Evolutionary conservation across 2,329 filamentous ascomycete genomes (phyloP), one percentile per base, ranked within the genome.

Genomic region (Trichoderma cornu-damae): DNA sequence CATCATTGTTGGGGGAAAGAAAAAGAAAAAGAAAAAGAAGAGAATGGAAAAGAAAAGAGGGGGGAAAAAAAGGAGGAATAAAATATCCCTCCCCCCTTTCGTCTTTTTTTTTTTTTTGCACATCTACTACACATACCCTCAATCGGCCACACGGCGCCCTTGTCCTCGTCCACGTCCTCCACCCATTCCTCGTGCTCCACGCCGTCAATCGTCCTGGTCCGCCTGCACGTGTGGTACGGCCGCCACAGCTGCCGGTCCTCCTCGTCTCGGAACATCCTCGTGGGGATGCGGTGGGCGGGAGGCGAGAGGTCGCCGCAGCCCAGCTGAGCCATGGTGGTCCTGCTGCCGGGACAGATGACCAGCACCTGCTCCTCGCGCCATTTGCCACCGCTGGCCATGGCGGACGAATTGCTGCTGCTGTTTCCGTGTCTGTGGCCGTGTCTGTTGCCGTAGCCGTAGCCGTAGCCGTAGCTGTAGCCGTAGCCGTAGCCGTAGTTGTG

Each of bases 241-340:
- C 78, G 72, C 76, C 79, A 85, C 34, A 92, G 91, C 67, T 78
- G 71, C 76, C 79, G 84, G 30, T 93, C 88, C 68, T 84, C 91
- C 68, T 88, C 85, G 59, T 95, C 91, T 64, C 86, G 84, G 53
- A 97, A 99, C 91, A 99, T 96, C 76, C 94, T 88, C 73, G 93
- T 96, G 30, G 89, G 85, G 64, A 97, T 83, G 64, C 91, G 89
- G 71, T 89, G 83, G 61, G 86, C 82, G n/a, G 94, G 90, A 42
- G 91, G 92, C 34, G 92, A 96, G 72, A 97, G 87, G 77, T 96
- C 92, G 65, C 85, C 86, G 65, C 94, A 87, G 51, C 92, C 92
- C 38, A 96, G 82, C 80, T 96, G 91, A 64, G 91, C 92, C 76
- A 96, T 84, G 59, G 91, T 96, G 63, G 87, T 93, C 74, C 88